Evolutionary conservation across 2,329 filamentous ascomycete species (phyloP).

Genomic region (Tolypocladium tropicale): DNA sequence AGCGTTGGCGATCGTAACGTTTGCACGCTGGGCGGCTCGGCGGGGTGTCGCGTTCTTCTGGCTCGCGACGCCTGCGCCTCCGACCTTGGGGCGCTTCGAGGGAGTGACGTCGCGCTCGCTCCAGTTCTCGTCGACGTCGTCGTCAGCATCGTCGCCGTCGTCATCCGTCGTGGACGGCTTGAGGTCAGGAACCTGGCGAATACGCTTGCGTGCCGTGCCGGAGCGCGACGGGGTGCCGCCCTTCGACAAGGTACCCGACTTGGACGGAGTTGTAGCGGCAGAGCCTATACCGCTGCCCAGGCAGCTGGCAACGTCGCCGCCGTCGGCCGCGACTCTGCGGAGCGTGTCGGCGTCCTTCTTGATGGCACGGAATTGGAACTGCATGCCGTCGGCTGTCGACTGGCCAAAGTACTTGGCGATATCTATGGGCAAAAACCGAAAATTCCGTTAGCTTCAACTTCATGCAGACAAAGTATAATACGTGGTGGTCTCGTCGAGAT

Average conservation of each 20-base stretch:
- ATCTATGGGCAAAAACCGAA: conserved; percentile 25
- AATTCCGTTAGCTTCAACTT: not conserved
- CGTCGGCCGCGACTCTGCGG: conserved; percentile 29
- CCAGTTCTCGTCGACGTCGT: conserved; percentile 17
- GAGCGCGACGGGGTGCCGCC: conserved; percentile 9
- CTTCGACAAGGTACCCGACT: conserved; percentile 8
- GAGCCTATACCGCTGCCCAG: conserved; percentile 17
- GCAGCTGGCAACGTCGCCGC: conserved; percentile 33
- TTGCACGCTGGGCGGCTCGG: conserved; percentile 19
- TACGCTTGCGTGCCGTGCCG: conserved; percentile 16
- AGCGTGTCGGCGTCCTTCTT: conserved; percentile 42
- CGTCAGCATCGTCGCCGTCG: conserved; percentile 15
- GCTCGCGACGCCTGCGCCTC: conserved; percentile 12
- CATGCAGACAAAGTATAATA: not conserved
- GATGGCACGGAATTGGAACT: conserved; percentile 49
- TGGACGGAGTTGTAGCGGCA: conserved; percentile 19
- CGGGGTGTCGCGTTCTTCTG: conserved; percentile 17
- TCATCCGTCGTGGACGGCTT: conserved; percentile 17
- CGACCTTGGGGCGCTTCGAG: conserved; percentile 22
- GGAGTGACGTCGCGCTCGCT: conserved; percentile 25
- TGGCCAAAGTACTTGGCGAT: conserved; percentile 51
- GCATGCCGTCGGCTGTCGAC: conserved; percentile 45
- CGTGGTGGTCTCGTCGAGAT: not conserved
- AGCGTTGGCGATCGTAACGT: conserved; percentile 21
- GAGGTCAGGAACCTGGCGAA: conserved; percentile 8